A percentile compares a stretch with the other conserved stretches of the same genome.
Evolutionary conservation across 441 rosid species (phyloP).

Genomic region (Melastoma candidum): DNA sequence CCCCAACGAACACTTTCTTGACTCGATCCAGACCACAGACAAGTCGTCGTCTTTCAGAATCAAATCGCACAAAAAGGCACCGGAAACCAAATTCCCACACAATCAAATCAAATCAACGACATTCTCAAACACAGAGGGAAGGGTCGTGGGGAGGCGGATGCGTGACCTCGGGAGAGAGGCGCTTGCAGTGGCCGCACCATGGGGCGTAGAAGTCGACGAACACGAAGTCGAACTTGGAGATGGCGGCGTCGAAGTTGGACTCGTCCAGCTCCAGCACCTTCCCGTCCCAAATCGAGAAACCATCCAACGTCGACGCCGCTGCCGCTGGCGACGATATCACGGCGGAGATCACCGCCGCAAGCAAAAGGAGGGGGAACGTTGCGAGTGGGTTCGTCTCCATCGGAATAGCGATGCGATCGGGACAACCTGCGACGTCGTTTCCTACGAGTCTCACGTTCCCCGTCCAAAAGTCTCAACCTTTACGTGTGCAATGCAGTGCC

Average conservation of each 20-base stretch:
- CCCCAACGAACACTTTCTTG: not conserved
- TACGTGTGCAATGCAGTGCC: no score
- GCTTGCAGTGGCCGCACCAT: conserved; percentile 97
- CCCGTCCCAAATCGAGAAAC: conserved; percentile 28
- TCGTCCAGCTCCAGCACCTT: conserved; percentile 71
- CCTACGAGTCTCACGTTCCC: no score
- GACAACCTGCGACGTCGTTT: no score
- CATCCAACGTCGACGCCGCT: conserved; percentile 1
- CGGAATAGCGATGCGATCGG: no score
- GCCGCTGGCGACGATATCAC: not conserved
- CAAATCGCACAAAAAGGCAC: not conserved
- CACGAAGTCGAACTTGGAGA: conserved; percentile 57
- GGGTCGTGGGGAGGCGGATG: not conserved
- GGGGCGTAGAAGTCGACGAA: conserved; percentile 91
- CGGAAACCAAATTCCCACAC: not conserved
- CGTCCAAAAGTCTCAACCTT: no score
- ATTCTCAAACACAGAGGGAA: not conserved
- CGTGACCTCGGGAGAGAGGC: conserved; percentile 69
- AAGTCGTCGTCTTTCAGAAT: no score
- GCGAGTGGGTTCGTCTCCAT: no score
- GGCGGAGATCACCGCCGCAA: not conserved
- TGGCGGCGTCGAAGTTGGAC: conserved; percentile 65
- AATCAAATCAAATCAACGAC: not conserved
- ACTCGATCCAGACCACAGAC: no score
- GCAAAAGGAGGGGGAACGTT: not conserved